Conservation (phyloP, 805 yeast species). For the Kodamaea lidongshanica region DNA sequence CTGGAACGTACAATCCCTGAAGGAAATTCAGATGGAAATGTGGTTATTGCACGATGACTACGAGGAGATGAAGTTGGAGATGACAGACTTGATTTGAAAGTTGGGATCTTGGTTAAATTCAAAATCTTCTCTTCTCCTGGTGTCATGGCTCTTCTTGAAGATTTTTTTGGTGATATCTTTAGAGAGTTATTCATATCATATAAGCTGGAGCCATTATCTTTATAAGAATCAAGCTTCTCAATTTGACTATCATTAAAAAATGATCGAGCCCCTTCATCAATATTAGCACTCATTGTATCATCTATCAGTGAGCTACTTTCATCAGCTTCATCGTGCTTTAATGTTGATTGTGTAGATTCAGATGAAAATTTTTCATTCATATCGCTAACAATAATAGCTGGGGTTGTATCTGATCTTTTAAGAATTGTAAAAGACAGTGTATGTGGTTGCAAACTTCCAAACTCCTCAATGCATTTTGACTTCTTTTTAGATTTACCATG, state of each 20-base stretch:
- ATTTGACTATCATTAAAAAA: too few species aligned
- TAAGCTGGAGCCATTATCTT: too few species aligned
- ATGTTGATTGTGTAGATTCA: constrained; percentile 16
- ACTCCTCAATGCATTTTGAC: too few species aligned
- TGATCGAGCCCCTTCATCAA: too few species aligned
- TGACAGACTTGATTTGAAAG: constrained; percentile 12
- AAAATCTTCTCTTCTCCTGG: constrained; percentile 21
- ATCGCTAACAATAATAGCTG: constrained; percentile 16
- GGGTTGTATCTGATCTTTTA: constrained; percentile 8
- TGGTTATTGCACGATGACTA: too few species aligned
- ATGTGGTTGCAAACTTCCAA: constrained; percentile 1
- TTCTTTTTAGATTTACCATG: constrained; percentile 7
- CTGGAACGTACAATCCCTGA: too few species aligned
- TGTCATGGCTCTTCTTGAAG: constrained; percentile 15
- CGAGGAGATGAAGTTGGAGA: neutral
- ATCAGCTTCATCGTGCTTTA: constrained; percentile 14
- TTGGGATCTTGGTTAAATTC: constrained; percentile 21
- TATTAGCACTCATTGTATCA: too few species aligned
- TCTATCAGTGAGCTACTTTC: too few species aligned
- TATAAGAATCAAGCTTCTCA: too few species aligned
- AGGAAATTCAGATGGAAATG: too few species aligned
- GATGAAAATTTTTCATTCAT: constrained; percentile 13
- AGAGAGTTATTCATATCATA: too few species aligned
- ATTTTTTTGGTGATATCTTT: too few species aligned
- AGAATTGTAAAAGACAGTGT: constrained; percentile 2